Percentiles rank a stretch among this genome's conserved stretches.
These are phyloP conservation scores for Nannizziopsis arthrosporioides DNA, from an alignment of 2,329 filamentous ascomycete species.

Conservation along the genomic window DNA sequence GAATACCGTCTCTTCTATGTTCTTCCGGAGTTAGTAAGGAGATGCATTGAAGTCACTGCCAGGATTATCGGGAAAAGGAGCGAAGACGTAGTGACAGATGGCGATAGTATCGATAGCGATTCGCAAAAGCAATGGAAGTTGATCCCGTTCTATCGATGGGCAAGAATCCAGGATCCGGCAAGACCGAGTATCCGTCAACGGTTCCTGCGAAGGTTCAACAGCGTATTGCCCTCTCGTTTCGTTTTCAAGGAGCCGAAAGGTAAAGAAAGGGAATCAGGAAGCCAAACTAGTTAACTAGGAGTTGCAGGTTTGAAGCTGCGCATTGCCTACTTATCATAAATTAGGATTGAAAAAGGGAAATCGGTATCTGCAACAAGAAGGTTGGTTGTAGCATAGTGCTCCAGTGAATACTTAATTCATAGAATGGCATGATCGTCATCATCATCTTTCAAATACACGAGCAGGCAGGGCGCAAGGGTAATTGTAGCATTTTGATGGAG, in stretches of 20 bases:
- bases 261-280: neutral
- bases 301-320: no score
- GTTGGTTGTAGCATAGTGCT: no score
- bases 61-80: neutral
- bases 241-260: neutral
- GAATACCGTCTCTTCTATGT: slow-evolving; percentile 11
- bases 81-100: neutral
- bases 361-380: no score
- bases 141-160: slow-evolving; percentile 8
- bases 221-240: neutral
- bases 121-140: neutral
- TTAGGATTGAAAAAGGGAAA: no score
- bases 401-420: no score
- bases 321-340: no score
- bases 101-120: neutral
- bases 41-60: neutral
- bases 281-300: no score
- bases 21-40: slow-evolving; percentile 1
- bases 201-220: neutral
- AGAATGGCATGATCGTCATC: no score
- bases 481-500: neutral
- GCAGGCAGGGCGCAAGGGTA: neutral
- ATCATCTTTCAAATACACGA: no score
- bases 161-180: slow-evolving; percentile 9
- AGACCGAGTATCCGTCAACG: slow-evolving; percentile 3